Conservation (phyloP, 1,284 basidiomycete species). For the Erythrobasidium hasegawianum region DNA sequence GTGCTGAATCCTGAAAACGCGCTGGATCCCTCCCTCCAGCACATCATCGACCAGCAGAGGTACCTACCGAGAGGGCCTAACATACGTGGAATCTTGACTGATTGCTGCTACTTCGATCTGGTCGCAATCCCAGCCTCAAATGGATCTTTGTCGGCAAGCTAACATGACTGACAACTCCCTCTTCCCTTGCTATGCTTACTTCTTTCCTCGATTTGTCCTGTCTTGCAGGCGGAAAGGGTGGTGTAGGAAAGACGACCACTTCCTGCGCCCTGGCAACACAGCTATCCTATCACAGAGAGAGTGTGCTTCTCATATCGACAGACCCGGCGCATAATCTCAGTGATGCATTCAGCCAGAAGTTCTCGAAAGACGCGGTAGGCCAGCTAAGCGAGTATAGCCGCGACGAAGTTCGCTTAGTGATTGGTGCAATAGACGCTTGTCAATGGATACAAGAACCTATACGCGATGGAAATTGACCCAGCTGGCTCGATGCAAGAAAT, state of each 20-base stretch:
- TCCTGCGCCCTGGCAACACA: slow-evolving; percentile 95
- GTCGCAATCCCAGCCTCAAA: slow-evolving; percentile 26
- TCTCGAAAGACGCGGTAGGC: slow-evolving; percentile 80
- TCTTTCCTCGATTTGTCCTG: too few species aligned
- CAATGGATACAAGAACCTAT: slow-evolving; percentile 95
- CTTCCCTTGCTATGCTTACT: neutral
- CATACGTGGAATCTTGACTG: slow-evolving; percentile 10
- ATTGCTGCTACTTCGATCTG: neutral
- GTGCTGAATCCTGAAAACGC: slow-evolving; percentile 29
- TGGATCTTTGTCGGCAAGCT: slow-evolving; percentile 48
- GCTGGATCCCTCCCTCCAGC: slow-evolving; percentile 34
- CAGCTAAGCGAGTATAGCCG: too few species aligned
- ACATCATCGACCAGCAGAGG: slow-evolving; percentile 43
- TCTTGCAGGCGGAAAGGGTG: slow-evolving; percentile 43
- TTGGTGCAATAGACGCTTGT: slow-evolving; percentile 65
- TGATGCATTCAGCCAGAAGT: slow-evolving; percentile 98
- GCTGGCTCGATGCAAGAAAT: slow-evolving; percentile 96
- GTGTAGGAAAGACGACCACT: slow-evolving; percentile 81
- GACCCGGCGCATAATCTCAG: slow-evolving; percentile 99
- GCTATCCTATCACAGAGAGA: slow-evolving; percentile 77
- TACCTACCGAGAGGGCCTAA: too few species aligned
- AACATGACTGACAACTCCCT: neutral
- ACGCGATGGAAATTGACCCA: slow-evolving; percentile 99
- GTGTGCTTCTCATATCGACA: slow-evolving; percentile 90
- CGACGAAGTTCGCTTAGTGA: too few species aligned